Evolutionary conservation across 768 basidiomycete genomes (phyloP).

Genomic region (Lepiota brunneoincarnata): DNA sequence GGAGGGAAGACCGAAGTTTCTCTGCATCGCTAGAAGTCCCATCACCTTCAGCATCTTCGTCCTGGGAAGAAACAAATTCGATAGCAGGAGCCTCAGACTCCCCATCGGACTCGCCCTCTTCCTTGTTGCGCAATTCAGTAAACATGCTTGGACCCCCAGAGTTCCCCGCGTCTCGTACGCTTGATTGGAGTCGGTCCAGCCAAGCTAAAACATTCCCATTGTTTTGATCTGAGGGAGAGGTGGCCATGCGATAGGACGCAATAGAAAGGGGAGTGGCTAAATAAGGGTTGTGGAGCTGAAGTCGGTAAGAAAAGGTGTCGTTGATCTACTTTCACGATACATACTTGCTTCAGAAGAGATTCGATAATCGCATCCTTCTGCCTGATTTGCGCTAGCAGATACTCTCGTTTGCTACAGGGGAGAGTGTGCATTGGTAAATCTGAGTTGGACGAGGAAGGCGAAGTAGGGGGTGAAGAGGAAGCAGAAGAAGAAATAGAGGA

Average conservation of each 20-base stretch:
- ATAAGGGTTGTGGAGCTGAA: conserved; percentile 77
- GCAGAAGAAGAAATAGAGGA: conserved; percentile 19
- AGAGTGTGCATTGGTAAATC: conserved; percentile 36
- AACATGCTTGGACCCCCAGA: conserved; percentile 43
- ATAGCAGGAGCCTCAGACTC: conserved; percentile 27
- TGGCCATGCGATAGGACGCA: conserved; percentile 75
- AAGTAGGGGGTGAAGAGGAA: conserved; percentile 19
- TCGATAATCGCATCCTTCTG: conserved; percentile 89
- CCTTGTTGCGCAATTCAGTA: conserved; percentile 35
- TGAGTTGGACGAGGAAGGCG: conserved; percentile 26
- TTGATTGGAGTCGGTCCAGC: conserved; percentile 68
- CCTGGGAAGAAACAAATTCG: conserved; percentile 22
- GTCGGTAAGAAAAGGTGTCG: conserved; percentile 2
- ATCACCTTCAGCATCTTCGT: conserved; percentile 26
- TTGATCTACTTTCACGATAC: conserved; percentile 13
- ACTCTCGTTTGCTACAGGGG: conserved; percentile 74
- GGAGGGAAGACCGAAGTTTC: conserved; percentile 49
- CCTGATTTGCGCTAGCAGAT: conserved; percentile 78
- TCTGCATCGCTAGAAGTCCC: conserved; percentile 38
- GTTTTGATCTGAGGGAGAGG: conserved; percentile 69
- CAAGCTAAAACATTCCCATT: conserved; percentile 71
- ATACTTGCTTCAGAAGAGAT: conserved; percentile 77
- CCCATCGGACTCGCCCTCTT: conserved; percentile 42
- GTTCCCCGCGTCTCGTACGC: conserved; percentile 48
- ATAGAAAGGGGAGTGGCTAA: conserved; percentile 76